phyloP scores from a whole-genome alignment of 192 early-diverging fungal species.

The Gryganskiella cystojenkinii region DNA sequence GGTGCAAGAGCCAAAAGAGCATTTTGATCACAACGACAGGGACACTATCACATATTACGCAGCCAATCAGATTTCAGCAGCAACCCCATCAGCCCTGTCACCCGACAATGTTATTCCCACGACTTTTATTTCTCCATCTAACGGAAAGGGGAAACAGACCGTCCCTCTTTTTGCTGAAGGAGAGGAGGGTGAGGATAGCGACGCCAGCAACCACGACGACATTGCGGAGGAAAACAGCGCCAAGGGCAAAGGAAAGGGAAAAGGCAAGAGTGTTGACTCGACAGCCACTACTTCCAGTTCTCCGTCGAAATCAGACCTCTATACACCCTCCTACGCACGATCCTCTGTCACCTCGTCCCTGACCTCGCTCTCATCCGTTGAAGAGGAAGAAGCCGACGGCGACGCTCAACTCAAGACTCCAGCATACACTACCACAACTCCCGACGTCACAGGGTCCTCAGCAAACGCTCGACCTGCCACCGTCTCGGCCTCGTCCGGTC shows the following conservation, averaged over 20 bases:
- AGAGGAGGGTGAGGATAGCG: no score
- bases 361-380: constrained; percentile 21
- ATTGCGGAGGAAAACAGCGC: background rate
- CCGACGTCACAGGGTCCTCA: background rate
- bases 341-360: constrained; percentile 30
- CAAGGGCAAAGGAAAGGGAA: constrained; percentile 20
- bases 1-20: no score
- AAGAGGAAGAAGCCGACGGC: constrained; percentile 12
- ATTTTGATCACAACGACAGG: no score
- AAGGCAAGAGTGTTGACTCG: constrained; percentile 1
- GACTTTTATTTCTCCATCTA: background rate
- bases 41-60: background rate
- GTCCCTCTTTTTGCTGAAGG: constrained; percentile 7
- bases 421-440: background rate
- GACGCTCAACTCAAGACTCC: background rate
- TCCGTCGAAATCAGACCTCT: constrained; percentile 17
- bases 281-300: constrained; percentile 5
- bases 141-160: constrained; percentile 1
- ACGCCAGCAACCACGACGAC: constrained; percentile 10
- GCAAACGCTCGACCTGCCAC: background rate
- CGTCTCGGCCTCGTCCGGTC: background rate
- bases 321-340: constrained; percentile 7
- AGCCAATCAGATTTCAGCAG: constrained; percentile 24
- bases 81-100: constrained; percentile 12
- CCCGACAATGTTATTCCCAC: constrained; percentile 40